phyloP scores from a whole-genome alignment of 371 early-diverging fungal genomes.

The Lichtheimia ramosa region DNA sequence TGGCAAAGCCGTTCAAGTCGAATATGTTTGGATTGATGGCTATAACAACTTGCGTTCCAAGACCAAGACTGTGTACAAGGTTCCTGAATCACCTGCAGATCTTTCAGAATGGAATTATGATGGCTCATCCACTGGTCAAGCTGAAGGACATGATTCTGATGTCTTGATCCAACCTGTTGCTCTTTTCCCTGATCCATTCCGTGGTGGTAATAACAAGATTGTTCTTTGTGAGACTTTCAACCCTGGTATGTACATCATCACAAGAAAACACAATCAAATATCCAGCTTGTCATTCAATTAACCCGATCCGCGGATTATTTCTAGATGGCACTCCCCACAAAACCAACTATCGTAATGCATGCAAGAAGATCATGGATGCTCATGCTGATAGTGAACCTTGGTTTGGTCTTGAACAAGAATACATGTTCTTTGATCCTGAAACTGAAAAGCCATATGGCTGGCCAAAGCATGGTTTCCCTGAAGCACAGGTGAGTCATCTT shows the following conservation, averaged over 20 bases:
- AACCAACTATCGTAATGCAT: slow-evolving; percentile 46
- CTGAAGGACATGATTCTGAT: slow-evolving; percentile 60
- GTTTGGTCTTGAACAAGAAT: slow-evolving; percentile 67
- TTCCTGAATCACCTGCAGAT: slow-evolving; percentile 36
- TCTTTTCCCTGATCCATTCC: slow-evolving; percentile 58
- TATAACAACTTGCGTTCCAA: slow-evolving; percentile 31
- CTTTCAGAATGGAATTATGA: slow-evolving; percentile 55
- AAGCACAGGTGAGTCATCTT: slow-evolving; percentile 44
- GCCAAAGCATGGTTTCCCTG: slow-evolving; percentile 62
- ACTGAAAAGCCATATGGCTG: slow-evolving; percentile 55
- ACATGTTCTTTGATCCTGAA: slow-evolving; percentile 56
- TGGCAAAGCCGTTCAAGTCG: slow-evolving; percentile 41
- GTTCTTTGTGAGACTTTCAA: slow-evolving; percentile 47
- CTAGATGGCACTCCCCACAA: slow-evolving; percentile 46
- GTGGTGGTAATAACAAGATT: slow-evolving; percentile 49
- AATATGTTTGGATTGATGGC: slow-evolving; percentile 64
- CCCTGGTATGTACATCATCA: slow-evolving; percentile 9
- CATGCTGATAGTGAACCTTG: slow-evolving; percentile 49
- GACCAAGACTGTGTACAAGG: slow-evolving; percentile 39
- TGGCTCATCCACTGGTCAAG: slow-evolving; percentile 55
- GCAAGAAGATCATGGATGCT: slow-evolving; percentile 43
- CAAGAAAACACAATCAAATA: too few species aligned
- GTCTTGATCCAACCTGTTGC: slow-evolving; percentile 47
- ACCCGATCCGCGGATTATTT: too few species aligned
- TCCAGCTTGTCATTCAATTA: too few species aligned